Conservation (phyloP, 2,329 filamentous ascomycete genomes). For the Penicillium sp. region DNA sequence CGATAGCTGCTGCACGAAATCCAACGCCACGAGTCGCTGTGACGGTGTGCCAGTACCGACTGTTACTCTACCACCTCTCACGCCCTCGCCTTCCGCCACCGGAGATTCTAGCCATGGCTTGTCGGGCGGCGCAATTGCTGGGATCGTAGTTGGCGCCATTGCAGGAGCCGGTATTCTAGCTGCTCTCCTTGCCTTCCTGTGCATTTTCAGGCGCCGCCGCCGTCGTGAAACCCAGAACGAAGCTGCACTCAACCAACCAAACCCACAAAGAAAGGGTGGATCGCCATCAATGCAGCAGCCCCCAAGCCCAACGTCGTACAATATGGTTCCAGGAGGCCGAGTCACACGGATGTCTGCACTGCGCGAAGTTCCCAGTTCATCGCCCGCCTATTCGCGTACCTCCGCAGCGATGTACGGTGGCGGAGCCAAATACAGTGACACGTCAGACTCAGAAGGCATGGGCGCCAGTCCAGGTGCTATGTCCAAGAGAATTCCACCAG, state of each 20-base stretch:
- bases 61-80: slow-evolving; percentile 54
- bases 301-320: slow-evolving; percentile 55
- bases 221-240: slow-evolving; percentile 59
- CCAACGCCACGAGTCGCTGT: slow-evolving; percentile 72
- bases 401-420: slow-evolving; percentile 50
- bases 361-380: slow-evolving; percentile 68
- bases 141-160: slow-evolving; percentile 80
- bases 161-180: slow-evolving; percentile 68
- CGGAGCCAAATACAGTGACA: slow-evolving; percentile 51
- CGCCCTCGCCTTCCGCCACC: slow-evolving; percentile 57
- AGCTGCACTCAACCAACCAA: slow-evolving; percentile 86
- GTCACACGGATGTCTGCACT: slow-evolving; percentile 95
- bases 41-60: slow-evolving; percentile 73
- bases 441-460: slow-evolving; percentile 64
- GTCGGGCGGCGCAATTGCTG: slow-evolving; percentile 84
- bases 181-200: slow-evolving; percentile 58
- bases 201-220: slow-evolving; percentile 59
- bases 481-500: slow-evolving; percentile 47
- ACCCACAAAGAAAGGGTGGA: slow-evolving; percentile 55
- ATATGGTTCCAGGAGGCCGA: slow-evolving; percentile 78
- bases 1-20: slow-evolving; percentile 88
- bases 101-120: slow-evolving; percentile 51
- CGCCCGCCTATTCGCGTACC: slow-evolving; percentile 54
- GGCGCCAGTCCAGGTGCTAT: slow-evolving; percentile 70
- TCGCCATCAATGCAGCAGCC: slow-evolving; percentile 45